phyloP scores from a whole-genome alignment of 176 grass and related monocot species.

The Puccinellia tenuiflora region DNA sequence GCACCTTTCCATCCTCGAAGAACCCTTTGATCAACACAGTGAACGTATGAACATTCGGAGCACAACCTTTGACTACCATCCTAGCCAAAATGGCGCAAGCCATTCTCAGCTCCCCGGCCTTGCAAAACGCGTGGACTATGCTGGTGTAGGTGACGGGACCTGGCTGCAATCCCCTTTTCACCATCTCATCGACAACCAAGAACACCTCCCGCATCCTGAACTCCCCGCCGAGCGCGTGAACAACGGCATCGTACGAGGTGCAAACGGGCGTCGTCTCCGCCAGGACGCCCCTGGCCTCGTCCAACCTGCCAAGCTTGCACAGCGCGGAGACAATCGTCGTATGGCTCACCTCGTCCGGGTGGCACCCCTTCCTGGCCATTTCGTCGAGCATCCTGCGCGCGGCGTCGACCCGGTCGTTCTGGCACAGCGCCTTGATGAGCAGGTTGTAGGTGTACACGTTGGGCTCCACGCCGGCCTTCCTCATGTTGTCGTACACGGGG shows the following conservation, averaged over 20 bases:
- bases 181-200: slow-evolving; percentile 53
- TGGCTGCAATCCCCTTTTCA: slow-evolving; percentile 29
- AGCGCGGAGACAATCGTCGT: slow-evolving; percentile 53
- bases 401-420: slow-evolving; percentile 58
- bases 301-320: slow-evolving; percentile 56
- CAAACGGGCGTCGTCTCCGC: slow-evolving; percentile 18
- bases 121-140: slow-evolving; percentile 51
- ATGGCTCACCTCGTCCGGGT: slow-evolving; percentile 64
- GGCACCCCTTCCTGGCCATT: slow-evolving; percentile 71
- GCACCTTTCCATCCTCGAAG: slow-evolving; percentile 32
- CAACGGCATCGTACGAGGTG: slow-evolving; percentile 52
- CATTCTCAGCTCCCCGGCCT: slow-evolving; percentile 38
- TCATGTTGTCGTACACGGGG: slow-evolving; percentile 65
- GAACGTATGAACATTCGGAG: slow-evolving; percentile 57
- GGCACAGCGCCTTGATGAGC: slow-evolving; percentile 73
- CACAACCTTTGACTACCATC: slow-evolving; percentile 58
- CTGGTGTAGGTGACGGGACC: slow-evolving; percentile 65
- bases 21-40: slow-evolving; percentile 56
- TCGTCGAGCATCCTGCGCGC: slow-evolving; percentile 65
- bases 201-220: slow-evolving; percentile 48
- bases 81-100: slow-evolving; percentile 61
- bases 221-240: slow-evolving; percentile 42
- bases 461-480: slow-evolving; percentile 43
- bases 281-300: slow-evolving; percentile 49
- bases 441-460: slow-evolving; percentile 87